Evolutionary conservation across 2,329 filamentous ascomycete genomes (phyloP).

Genomic region (Massarina eburnea): DNA sequence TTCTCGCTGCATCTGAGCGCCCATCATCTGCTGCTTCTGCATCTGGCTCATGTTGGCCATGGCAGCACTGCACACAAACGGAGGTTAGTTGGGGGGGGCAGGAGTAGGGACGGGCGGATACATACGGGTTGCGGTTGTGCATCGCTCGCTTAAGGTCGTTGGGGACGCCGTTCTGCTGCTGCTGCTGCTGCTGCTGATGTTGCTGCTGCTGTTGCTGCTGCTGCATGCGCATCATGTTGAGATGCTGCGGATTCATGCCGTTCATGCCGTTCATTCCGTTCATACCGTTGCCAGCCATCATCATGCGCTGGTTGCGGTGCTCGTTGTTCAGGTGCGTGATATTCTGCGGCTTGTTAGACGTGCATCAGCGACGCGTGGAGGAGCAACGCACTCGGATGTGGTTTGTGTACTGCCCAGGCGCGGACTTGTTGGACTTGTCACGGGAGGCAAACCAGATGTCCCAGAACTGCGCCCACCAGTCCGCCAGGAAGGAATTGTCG

Average conservation of each 20-base stretch:
- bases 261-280: constrained; percentile 49
- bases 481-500: constrained; percentile 84
- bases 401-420: constrained; percentile 69
- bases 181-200: constrained; percentile 32
- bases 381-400: constrained; percentile 76
- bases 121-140: constrained; percentile 74
- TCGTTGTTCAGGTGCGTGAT: constrained; percentile 74
- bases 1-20: constrained; percentile 79
- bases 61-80: constrained; percentile 17
- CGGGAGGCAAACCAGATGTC: constrained; percentile 83
- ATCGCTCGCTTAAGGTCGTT: constrained; percentile 73
- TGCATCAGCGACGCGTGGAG: not conserved
- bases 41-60: constrained; percentile 70
- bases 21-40: constrained; percentile 60
- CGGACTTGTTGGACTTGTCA: constrained; percentile 41
- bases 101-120: constrained; percentile 11
- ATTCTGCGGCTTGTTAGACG: constrained; percentile 50
- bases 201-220: constrained; percentile 37
- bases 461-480: constrained; percentile 98
- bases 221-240: constrained; percentile 66
- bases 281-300: constrained; percentile 63
- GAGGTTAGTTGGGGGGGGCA: not conserved
- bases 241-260: constrained; percentile 18
- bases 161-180: constrained; percentile 56
- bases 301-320: constrained; percentile 65